Percentiles rank a stretch among this genome's conserved stretches.
phyloP scores from a whole-genome alignment of 169 alveolate genomes.

The Eimeria falciformis region DNA sequence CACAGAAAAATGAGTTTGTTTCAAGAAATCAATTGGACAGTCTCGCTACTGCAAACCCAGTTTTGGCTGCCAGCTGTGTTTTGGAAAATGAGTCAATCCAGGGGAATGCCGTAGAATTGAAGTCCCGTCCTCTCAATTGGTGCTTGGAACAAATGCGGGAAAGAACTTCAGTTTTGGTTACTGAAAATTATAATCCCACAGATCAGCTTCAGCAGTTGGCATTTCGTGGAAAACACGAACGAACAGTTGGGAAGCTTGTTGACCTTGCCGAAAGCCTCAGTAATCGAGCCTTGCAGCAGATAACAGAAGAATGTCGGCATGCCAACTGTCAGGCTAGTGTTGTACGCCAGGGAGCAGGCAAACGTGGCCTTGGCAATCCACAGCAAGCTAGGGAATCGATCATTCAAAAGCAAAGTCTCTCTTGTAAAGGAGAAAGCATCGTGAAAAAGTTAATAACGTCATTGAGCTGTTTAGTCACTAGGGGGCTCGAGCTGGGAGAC shows the following conservation, averaged over 20 bases:
- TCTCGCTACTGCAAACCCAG: conserved; percentile 6
- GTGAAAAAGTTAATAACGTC: conserved; percentile 35
- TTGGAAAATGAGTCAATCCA: conserved; percentile 2
- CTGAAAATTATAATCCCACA: neutral
- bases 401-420: neutral
- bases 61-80: conserved; percentile 16
- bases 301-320: conserved; percentile 10
- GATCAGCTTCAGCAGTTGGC: conserved; percentile 54
- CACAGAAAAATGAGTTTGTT: neutral
- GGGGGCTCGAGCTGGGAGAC: conserved; percentile 44
- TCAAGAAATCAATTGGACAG: neutral
- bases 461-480: conserved; percentile 32
- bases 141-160: conserved; percentile 23
- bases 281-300: neutral
- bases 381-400: conserved; percentile 24
- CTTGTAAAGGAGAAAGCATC: conserved; percentile 5
- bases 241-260: neutral
- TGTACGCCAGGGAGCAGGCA: conserved; percentile 25
- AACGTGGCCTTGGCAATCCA: conserved; percentile 1
- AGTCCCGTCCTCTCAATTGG: conserved; percentile 20
- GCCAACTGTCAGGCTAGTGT: conserved; percentile 29
- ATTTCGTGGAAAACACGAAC: conserved; percentile 29
- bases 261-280: conserved; percentile 51
- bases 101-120: neutral
- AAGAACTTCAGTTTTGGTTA: neutral